Evolutionary conservation across 345 rosid species (phyloP).

Genomic region (Eucalyptus regnans): DNA sequence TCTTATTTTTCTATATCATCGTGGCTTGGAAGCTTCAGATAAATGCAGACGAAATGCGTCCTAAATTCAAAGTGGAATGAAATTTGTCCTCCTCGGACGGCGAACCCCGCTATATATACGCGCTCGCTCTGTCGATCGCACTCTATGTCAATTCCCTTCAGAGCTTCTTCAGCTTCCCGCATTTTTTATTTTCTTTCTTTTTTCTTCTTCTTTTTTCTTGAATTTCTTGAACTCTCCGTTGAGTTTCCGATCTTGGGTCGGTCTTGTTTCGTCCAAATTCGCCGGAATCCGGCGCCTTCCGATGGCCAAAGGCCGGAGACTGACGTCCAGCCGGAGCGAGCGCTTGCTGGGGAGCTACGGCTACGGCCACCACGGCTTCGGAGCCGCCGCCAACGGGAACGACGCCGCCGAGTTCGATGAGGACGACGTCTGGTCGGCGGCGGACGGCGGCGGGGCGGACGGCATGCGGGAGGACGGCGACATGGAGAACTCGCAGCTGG

Average conservation of each 20-base stretch:
- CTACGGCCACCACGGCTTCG: slow-evolving; percentile 5
- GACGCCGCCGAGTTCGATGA: slow-evolving; percentile 51
- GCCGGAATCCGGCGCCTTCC: neutral
- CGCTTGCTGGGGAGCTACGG: slow-evolving; percentile 37
- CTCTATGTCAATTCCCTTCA: neutral
- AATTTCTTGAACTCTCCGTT: no score
- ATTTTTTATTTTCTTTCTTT: neutral
- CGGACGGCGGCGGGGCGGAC: slow-evolving; percentile 17
- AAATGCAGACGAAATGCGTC: slow-evolving; percentile 39
- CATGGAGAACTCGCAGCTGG: neutral
- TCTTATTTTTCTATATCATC: neutral
- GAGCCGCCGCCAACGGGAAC: neutral
- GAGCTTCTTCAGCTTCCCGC: neutral
- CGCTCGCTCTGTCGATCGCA: neutral
- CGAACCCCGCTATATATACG: slow-evolving; percentile 12
- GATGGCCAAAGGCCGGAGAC: slow-evolving; percentile 67
- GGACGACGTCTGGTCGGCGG: slow-evolving; percentile 83
- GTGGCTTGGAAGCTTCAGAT: neutral
- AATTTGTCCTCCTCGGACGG: neutral
- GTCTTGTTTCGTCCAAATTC: neutral
- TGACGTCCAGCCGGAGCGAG: slow-evolving; percentile 73
- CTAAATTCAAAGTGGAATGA: slow-evolving; percentile 54
- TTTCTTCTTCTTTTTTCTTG: neutral
- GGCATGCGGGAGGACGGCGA: neutral
- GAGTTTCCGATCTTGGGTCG: neutral